Evolutionary conservation across 306 rosid species (phyloP), one percentile per base, ranked within the genome.

Genomic region (Cucurbita ficifolia): DNA sequence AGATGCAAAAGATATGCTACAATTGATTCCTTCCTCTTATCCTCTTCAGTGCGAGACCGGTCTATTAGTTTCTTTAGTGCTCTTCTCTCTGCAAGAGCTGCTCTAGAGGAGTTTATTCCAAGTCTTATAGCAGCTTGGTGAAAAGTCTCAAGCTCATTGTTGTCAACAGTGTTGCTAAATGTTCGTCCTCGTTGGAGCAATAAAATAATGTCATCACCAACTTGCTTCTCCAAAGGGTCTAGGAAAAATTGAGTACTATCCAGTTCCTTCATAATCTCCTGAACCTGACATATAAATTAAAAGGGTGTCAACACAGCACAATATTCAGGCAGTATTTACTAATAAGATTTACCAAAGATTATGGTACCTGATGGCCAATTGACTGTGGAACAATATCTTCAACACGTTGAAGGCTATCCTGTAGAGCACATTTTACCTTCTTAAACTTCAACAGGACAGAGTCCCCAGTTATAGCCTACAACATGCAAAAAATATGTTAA

Each of bases 401-500:
- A 77, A 94, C 96, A 52, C 88, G 87, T 77, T 77, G 76, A 72
- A 90, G 92, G 83, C 97, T 81, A 81, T 86, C 89, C 78, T 81
- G 86, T 61, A 90, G 91, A 71, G 92, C 89, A 76, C 75, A 82
- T 84, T 88, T 94, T 72, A 89, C 92, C 83, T 83, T 89, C 81
- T 86, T 95, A 84, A 91, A 94, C 77, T 90, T 91, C 8, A 68
- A 80, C 75, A 94, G 90, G 75, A 94, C 91, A 38, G 99, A 89
- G 82, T 94, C 98, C 76, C 90, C 97, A 17, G 98, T 94, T 79
- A 94, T 87, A 61, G 97, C 98, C 98, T 94, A 87, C 84, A 82
- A 40, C 48, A 77, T 29, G 60, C 61, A 68, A 63, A 54, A 17
- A 74, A 73, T 22, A 14, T 54, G 42, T 70, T 70, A 70, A 49